Evolutionary conservation across 176 grass and related monocot genomes (phyloP).

Genomic region (Typha latifolia): DNA sequence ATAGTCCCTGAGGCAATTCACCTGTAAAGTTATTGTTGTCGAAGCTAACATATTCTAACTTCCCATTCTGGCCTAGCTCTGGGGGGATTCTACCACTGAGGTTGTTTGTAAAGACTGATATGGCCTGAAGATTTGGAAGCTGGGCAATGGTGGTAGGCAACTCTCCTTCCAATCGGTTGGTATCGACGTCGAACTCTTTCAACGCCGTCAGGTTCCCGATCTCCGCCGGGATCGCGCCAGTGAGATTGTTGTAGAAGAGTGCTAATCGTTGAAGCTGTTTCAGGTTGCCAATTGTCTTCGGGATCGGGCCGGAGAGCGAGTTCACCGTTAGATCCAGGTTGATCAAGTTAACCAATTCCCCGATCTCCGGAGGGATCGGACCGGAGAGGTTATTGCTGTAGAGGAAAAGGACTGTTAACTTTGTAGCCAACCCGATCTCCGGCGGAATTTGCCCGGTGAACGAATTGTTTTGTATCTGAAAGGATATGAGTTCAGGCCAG

Average conservation of each 20-base stretch:
- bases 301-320: constrained; percentile 28
- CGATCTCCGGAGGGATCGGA: constrained; percentile 46
- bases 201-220: constrained; percentile 49
- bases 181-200: constrained; percentile 28
- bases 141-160: constrained; percentile 32
- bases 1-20: constrained; percentile 38
- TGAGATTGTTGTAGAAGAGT: constrained; percentile 54
- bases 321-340: constrained; percentile 47
- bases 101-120: constrained; percentile 38
- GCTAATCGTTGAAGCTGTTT: constrained; percentile 22
- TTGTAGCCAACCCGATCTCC: constrained; percentile 32
- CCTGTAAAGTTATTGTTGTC: constrained; percentile 49
- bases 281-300: constrained; percentile 43
- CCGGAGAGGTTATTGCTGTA: constrained; percentile 40
- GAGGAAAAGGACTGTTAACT: constrained; percentile 32
- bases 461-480: constrained; percentile 43
- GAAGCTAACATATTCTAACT: constrained; percentile 19
- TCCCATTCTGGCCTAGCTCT: constrained; percentile 37
- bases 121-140: constrained; percentile 24
- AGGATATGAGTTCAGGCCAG: constrained; percentile 54
- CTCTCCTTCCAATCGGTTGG: constrained; percentile 53
- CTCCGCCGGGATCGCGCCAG: constrained; percentile 41
- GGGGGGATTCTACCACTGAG: constrained; percentile 43
- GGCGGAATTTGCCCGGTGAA: constrained; percentile 38
- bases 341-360: constrained; percentile 26